These are phyloP conservation scores for Aspergillus pseudoglaucus DNA, from an alignment of 2,329 filamentous ascomycete species.

Conservation along the genomic window DNA sequence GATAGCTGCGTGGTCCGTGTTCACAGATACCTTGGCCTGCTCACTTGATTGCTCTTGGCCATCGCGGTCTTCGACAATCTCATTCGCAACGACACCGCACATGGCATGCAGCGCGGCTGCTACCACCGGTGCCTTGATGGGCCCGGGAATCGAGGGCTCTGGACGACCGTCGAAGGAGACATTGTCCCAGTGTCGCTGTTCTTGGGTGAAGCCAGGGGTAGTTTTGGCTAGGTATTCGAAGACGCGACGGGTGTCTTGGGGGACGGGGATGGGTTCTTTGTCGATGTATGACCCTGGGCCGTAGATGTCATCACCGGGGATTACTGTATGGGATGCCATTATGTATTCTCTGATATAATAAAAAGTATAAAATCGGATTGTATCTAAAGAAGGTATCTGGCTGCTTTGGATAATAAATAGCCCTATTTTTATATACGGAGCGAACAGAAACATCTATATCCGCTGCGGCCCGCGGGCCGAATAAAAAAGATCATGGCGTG, in stretches of 20 bases:
- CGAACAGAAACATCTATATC: too few relatives aligned
- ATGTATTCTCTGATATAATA: too few relatives aligned
- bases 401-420: too few relatives aligned
- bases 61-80: constrained; percentile 23
- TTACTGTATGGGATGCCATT: neutral
- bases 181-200: constrained; percentile 15
- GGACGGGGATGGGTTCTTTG: constrained; percentile 2
- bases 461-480: too few relatives aligned
- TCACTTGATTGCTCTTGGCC: constrained; percentile 2
- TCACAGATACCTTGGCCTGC: constrained; percentile 26
- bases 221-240: constrained; percentile 27
- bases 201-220: constrained; percentile 33
- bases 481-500: too few relatives aligned
- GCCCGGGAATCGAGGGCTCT: constrained; percentile 33
- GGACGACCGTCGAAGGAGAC: constrained; percentile 33
- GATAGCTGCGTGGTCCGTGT: constrained; percentile 40
- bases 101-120: constrained; percentile 36
- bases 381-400: too few relatives aligned
- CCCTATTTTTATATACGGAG: too few relatives aligned
- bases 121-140: constrained; percentile 33
- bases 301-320: constrained; percentile 2
- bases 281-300: constrained; percentile 6
- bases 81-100: constrained; percentile 32
- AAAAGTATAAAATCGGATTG: too few relatives aligned
- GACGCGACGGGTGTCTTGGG: constrained; percentile 26